Conservation (phyloP, 495 filamentous ascomycete species). For the Aspergillus heteromorphus region DNA sequence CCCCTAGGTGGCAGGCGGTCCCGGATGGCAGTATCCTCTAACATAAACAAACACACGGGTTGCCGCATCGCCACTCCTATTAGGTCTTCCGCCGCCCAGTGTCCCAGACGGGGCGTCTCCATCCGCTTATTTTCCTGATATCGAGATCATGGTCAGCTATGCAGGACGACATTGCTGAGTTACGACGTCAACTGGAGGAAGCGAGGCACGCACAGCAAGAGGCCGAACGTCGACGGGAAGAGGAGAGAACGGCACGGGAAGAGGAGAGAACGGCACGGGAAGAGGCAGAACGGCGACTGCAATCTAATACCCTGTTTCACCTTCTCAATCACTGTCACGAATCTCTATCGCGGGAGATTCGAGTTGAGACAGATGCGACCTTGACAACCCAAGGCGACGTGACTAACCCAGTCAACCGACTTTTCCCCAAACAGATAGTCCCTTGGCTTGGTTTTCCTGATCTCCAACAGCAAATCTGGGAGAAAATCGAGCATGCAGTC, state of each 20-base stretch:
- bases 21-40: too few relatives aligned
- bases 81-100: too few relatives aligned
- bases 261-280: background rate
- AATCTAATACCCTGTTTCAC: conserved; percentile 15
- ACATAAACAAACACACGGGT: too few relatives aligned
- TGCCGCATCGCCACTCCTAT: too few relatives aligned
- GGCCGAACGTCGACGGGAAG: conserved; percentile 13
- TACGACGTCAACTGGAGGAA: conserved; percentile 22
- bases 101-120: too few relatives aligned
- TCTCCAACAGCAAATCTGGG: conserved; percentile 19
- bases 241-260: background rate
- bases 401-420: conserved; percentile 20
- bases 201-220: conserved; percentile 12
- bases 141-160: too few relatives aligned
- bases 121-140: too few relatives aligned
- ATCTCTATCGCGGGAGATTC: conserved; percentile 22
- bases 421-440: conserved; percentile 18
- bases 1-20: too few relatives aligned
- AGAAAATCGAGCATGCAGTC: conserved; percentile 13
- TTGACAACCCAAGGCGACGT: conserved; percentile 20
- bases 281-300: conserved; percentile 17
- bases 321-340: conserved; percentile 22
- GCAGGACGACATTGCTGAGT: conserved; percentile 21
- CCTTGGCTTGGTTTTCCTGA: conserved; percentile 24
- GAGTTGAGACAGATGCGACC: conserved; percentile 23